Evolutionary conservation across 2,329 filamentous ascomycete species (phyloP).

Genomic region (Chrysosphaeria jannelii): DNA sequence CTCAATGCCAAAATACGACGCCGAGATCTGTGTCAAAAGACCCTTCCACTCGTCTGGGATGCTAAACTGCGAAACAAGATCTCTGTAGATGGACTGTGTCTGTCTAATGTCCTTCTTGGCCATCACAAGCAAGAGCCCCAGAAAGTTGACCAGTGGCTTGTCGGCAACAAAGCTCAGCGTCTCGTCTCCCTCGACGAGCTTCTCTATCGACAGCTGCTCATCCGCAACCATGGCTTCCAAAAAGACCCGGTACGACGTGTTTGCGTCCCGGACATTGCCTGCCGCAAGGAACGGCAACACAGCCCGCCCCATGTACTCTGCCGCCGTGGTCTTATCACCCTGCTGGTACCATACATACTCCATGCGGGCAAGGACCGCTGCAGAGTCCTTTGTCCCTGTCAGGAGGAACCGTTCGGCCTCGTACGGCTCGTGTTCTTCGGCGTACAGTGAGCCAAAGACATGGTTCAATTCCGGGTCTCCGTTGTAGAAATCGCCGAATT

Average conservation of each 20-base stretch:
- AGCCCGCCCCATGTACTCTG: slow-evolving; percentile 58
- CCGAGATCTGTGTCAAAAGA: slow-evolving; percentile 58
- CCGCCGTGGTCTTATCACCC: slow-evolving; percentile 59
- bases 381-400: slow-evolving; percentile 67
- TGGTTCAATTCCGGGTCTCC: slow-evolving; percentile 90
- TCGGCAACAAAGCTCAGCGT: slow-evolving; percentile 63
- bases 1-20: slow-evolving; percentile 89
- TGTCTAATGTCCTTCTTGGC: slow-evolving; percentile 66
- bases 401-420: slow-evolving; percentile 78
- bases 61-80: slow-evolving; percentile 40
- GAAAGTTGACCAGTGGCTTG: slow-evolving; percentile 81
- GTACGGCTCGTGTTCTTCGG: slow-evolving; percentile 77
- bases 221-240: slow-evolving; percentile 29
- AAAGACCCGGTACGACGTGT: slow-evolving; percentile 52
- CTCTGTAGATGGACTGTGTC: slow-evolving; percentile 59
- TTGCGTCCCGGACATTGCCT: slow-evolving; percentile 73
- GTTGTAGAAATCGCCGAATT: slow-evolving; percentile 59
- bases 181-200: slow-evolving; percentile 47
- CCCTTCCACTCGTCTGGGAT: slow-evolving; percentile 57
- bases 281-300: slow-evolving; percentile 74
- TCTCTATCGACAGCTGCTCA: slow-evolving; percentile 30
- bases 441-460: slow-evolving; percentile 61
- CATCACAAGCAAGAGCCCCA: slow-evolving; percentile 55
- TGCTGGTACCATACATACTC: slow-evolving; percentile 87
- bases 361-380: slow-evolving; percentile 48